These are phyloP conservation scores for Vachellia collinsii DNA, from an alignment of 306 rosid genomes.

Conservation along the genomic window DNA sequence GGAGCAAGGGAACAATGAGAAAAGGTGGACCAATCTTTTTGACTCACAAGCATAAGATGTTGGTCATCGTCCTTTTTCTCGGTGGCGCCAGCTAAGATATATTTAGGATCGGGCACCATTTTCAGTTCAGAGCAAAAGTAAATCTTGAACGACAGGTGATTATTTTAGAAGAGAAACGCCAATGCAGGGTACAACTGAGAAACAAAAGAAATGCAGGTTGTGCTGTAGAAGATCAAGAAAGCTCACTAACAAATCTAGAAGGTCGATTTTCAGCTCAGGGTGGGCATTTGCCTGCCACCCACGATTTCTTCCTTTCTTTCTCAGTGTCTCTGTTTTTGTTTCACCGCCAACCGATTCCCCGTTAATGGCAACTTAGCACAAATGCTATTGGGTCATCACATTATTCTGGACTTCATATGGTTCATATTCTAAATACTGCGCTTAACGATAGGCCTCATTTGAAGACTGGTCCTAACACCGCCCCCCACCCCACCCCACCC, in stretches of 20 bases:
- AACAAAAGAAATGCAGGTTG: background rate
- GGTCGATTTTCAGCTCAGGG: background rate
- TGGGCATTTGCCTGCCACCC: too few species aligned
- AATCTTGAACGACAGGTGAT: constrained; percentile 39
- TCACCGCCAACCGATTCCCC: too few species aligned
- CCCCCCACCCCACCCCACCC: too few species aligned
- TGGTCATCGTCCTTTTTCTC: constrained; percentile 59
- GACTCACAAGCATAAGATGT: constrained; percentile 54
- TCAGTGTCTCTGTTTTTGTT: too few species aligned
- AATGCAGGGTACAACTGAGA: background rate
- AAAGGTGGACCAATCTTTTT: background rate
- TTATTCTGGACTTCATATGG: background rate
- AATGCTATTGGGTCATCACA: background rate
- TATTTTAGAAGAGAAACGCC: background rate
- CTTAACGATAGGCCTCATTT: background rate
- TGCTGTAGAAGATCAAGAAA: background rate
- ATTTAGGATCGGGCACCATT: constrained; percentile 76
- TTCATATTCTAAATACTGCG: background rate
- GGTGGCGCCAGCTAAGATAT: constrained; percentile 27
- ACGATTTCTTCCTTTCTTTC: too few species aligned
- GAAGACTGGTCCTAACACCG: background rate
- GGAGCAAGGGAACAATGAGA: background rate
- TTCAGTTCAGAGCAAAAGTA: background rate
- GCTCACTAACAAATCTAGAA: background rate
- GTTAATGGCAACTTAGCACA: background rate